phyloP scores from a whole-genome alignment of 306 rosid genomes.

The Quercus alba region DNA sequence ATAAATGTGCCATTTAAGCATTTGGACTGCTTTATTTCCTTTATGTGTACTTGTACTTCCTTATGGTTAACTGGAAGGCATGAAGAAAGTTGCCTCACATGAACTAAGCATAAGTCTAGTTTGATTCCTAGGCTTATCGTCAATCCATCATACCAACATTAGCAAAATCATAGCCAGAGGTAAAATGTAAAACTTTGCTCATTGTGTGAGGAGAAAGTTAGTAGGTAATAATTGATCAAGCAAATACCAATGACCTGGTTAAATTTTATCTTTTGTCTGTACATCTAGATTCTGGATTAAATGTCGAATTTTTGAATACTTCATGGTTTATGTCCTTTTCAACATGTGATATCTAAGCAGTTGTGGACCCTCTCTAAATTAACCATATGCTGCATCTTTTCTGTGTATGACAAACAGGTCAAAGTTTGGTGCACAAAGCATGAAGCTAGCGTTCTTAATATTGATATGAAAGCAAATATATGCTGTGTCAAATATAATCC shows the following conservation, averaged over 20 bases:
- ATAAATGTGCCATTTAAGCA: neutral
- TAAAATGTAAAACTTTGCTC: neutral
- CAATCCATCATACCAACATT: neutral
- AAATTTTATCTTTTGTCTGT: neutral
- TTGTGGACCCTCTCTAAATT: neutral
- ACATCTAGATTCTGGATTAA: neutral
- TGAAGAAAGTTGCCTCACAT: neutral
- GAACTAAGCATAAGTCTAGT: neutral
- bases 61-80: neutral
- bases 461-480: slow-evolving; percentile 99
- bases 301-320: neutral
- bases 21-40: too few relatives aligned
- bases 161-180: neutral
- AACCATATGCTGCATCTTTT: slow-evolving; percentile 13
- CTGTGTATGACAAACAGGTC: slow-evolving; percentile 53
- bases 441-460: slow-evolving; percentile 86
- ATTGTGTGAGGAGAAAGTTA: neutral
- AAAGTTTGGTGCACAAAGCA: slow-evolving; percentile 95
- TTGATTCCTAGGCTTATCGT: neutral
- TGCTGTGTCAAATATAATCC: slow-evolving; percentile 98
- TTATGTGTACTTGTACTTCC: neutral
- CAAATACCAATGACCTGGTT: neutral
- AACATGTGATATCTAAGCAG: neutral
- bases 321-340: neutral
- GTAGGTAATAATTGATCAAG: neutral